Conservation (phyloP, 1,284 basidiomycete species). For the Tilletia walkeri region DNA sequence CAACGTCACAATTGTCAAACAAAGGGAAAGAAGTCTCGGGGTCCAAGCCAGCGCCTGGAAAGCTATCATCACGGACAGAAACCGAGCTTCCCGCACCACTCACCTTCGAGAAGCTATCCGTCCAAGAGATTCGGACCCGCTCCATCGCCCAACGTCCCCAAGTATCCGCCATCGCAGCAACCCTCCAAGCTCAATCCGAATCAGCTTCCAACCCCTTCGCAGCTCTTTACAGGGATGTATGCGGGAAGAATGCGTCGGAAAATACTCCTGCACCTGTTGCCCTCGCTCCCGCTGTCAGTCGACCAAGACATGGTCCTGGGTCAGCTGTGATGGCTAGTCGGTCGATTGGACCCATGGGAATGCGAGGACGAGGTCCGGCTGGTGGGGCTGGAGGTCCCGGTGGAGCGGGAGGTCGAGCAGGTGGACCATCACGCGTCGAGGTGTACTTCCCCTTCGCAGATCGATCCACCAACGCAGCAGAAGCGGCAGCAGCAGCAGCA, state of each 20-base stretch:
- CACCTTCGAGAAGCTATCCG: not conserved
- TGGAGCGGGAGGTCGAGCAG: conserved; percentile 34
- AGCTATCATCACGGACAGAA: no score
- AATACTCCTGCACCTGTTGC: not conserved
- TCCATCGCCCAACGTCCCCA: not conserved
- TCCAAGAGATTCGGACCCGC: not conserved
- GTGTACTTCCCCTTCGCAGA: conserved; percentile 76
- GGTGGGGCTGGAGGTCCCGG: conserved; percentile 17
- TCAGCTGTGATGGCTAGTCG: conserved; percentile 28
- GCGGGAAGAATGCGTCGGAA: not conserved
- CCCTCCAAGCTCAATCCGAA: conserved; percentile 3
- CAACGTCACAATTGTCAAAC: not conserved
- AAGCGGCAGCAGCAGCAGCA: conserved; percentile 22
- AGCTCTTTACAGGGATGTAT: conserved; percentile 3
- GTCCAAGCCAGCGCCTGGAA: no score
- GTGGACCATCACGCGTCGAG: conserved; percentile 62
- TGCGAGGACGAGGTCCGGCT: conserved; percentile 32
- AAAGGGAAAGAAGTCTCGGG: no score
- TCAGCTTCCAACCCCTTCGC: conserved; percentile 6
- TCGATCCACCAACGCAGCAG: conserved; percentile 60
- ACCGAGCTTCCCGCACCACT: conserved; percentile 2
- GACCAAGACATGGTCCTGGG: not conserved
- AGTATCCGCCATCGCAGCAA: conserved; percentile 10
- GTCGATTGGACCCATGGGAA: conserved; percentile 28
- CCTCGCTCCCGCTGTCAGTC: not conserved